A percentile compares a stretch with the other conserved stretches of the same genome.
These are phyloP conservation scores for Pseudogymnoascus sp. DNA, from an alignment of 2,329 filamentous ascomycete genomes.

Conservation along the genomic window DNA sequence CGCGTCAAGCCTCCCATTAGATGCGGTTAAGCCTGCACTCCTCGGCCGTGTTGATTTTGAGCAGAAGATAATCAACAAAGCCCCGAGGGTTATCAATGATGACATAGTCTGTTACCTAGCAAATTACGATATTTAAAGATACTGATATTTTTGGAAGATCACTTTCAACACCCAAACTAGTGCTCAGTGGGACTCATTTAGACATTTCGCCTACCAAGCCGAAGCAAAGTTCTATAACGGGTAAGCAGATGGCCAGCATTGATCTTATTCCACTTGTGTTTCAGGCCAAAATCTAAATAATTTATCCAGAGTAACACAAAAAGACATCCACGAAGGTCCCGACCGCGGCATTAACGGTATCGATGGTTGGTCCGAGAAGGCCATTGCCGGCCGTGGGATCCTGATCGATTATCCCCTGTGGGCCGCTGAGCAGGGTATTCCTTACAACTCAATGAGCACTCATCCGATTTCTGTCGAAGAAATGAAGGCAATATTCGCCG, in stretches of 20 bases:
- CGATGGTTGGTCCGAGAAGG: constrained; percentile 33
- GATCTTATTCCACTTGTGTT: not conserved
- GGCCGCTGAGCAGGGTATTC: constrained; percentile 47
- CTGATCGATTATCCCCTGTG: constrained; percentile 50
- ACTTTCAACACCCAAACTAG: constrained; percentile 39
- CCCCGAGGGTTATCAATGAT: constrained; percentile 21
- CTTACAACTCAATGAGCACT: constrained; percentile 46
- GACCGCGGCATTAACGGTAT: constrained; percentile 19
- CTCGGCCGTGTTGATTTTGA: constrained; percentile 27
- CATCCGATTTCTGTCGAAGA: constrained; percentile 23
- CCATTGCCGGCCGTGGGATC: constrained; percentile 44
- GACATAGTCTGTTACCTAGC: constrained; percentile 14
- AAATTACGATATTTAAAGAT: no score
- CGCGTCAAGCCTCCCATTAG: no score
- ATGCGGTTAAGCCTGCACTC: constrained; percentile 12
- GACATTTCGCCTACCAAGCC: constrained; percentile 33
- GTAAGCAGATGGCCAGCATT: constrained; percentile 17
- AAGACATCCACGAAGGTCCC: constrained; percentile 25
- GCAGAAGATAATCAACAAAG: constrained; percentile 23
- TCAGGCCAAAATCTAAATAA: constrained; percentile 13
- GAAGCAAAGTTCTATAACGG: constrained; percentile 30
- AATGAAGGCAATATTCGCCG: constrained; percentile 29
- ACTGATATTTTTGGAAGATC: no score
- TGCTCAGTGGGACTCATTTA: constrained; percentile 40
- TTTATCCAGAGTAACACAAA: constrained; percentile 17